Base-by-base conservation (phyloP, 345 rosid species). In the Aquilaria yunnanensis region DNA sequence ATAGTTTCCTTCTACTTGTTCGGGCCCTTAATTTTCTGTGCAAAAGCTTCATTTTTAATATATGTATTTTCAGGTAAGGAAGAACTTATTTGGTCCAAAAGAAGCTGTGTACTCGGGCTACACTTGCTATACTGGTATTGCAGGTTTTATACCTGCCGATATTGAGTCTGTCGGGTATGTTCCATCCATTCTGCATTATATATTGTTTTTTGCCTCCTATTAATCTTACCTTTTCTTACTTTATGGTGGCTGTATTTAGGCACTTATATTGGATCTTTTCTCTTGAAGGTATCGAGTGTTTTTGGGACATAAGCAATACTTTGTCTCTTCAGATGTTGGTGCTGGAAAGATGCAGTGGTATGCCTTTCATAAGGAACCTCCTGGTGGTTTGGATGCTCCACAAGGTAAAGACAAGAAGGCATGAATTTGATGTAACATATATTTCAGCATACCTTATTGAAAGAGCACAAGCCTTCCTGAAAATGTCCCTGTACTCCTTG, bases 301-400 rank as follows among this genome's bases (percentile, higher is more conserved):
- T 75, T 75, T 90, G 78, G 99, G 97, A 69, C 93, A 88, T 78
- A 94, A 90, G 67, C 97, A 94, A 54, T 94, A 94, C 84, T 94
- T 88, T 53, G 99, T 94, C 56, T 88, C 99, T 64, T 81, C 96
- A 8, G 99, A 94, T 71, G 99, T 90, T 64, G 97, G 99, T 69
- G 90, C 83, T 23, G 99, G 99, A 62, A 90, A 90, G 85, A 94
- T 94, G 96, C 99, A 94, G 73, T 94, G 99, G 96, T 90, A 94
- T 14, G 99, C 95, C 14, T 94, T 94, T 70, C 83, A 88, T 73
- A 75, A 94, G 46, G 97, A 90, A 68, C 74, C 87, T 32, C 72
- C 93, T 14, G 96, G 97, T 63, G 97, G 99, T 2, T 73, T 65
- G 10, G 99, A 90, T 81, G 60, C 66, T 47, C 85, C 88, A 0